Percentiles rank a stretch among this genome's conserved stretches.
Conservation (phyloP, 225 moss, liverwort and hornwort species). For the Sphagnum tenellum region DNA sequence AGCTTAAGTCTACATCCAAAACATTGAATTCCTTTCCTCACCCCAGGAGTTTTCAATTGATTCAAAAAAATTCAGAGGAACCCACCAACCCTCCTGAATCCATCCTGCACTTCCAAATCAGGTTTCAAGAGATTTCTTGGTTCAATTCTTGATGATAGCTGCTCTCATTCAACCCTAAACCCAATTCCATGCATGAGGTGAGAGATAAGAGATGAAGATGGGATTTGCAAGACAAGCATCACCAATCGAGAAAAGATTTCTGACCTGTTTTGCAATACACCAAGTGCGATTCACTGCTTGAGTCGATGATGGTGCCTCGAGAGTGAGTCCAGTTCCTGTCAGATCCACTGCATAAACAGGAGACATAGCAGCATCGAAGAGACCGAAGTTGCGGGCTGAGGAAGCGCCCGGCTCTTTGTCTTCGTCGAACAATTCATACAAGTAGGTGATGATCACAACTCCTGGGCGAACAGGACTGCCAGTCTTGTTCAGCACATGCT, state of each 20-base stretch:
- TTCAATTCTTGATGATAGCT: neutral
- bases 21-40: too few species aligned
- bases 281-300: slow-evolving; percentile 37
- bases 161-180: too few species aligned
- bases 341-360: slow-evolving; percentile 66
- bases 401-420: slow-evolving; percentile 38
- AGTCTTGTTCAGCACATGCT: slow-evolving; percentile 20
- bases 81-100: too few species aligned
- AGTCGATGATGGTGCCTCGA: slow-evolving; percentile 1
- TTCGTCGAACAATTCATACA: slow-evolving; percentile 61
- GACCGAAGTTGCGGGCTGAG: slow-evolving; percentile 66
- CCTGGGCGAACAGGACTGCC: slow-evolving; percentile 42
- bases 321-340: slow-evolving; percentile 30
- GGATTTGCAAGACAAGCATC: too few species aligned
- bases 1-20: too few species aligned
- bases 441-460: slow-evolving; percentile 23
- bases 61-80: too few species aligned
- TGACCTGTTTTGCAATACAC: slow-evolving; percentile 60
- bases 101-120: neutral
- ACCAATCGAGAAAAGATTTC: neutral
- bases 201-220: too few species aligned
- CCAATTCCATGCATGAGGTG: too few species aligned
- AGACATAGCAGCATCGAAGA: slow-evolving; percentile 41
- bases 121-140: neutral
- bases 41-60: too few species aligned